phyloP scores from a whole-genome alignment of 169 alveolate genomes.

The Eimeria praecox region DNA sequence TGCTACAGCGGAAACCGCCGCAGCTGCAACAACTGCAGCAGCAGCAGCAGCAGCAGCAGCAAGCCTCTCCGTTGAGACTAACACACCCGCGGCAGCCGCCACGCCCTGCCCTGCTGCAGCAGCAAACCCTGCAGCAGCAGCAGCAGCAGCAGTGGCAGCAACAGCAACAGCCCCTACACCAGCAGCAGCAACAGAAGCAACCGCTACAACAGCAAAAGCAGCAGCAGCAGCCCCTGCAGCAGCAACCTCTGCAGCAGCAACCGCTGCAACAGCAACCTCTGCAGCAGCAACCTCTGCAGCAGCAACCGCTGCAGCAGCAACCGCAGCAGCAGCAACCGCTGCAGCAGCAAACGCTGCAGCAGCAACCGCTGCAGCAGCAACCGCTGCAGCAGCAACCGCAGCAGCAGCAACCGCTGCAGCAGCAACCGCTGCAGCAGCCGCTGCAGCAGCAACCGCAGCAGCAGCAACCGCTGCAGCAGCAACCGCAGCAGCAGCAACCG shows the following conservation, averaged over 20 bases:
- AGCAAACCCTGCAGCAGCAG: neutral
- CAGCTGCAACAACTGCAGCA: neutral
- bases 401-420: neutral
- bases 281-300: neutral
- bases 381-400: neutral
- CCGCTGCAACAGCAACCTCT: neutral
- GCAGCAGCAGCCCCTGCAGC: neutral
- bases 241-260: neutral
- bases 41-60: slow-evolving; percentile 25
- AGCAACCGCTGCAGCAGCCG: neutral
- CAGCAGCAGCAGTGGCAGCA: too few species aligned
- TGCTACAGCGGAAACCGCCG: neutral
- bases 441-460: neutral
- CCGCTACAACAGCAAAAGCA: too few species aligned
- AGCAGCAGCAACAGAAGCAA: too few species aligned
- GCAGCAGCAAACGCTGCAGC: slow-evolving; percentile 8
- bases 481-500: too few species aligned
- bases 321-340: slow-evolving; percentile 1
- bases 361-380: slow-evolving; percentile 20
- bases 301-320: neutral
- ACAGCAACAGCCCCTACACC: too few species aligned
- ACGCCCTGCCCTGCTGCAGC: too few species aligned
- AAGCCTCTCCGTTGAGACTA: neutral
- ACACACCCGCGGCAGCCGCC: neutral
- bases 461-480: neutral